A percentile compares a stretch with the other conserved stretches of the same genome.
These are phyloP conservation scores for Thalassiosira profunda DNA, from an alignment of 108 stramenopile species.

Conservation along the genomic window DNA sequence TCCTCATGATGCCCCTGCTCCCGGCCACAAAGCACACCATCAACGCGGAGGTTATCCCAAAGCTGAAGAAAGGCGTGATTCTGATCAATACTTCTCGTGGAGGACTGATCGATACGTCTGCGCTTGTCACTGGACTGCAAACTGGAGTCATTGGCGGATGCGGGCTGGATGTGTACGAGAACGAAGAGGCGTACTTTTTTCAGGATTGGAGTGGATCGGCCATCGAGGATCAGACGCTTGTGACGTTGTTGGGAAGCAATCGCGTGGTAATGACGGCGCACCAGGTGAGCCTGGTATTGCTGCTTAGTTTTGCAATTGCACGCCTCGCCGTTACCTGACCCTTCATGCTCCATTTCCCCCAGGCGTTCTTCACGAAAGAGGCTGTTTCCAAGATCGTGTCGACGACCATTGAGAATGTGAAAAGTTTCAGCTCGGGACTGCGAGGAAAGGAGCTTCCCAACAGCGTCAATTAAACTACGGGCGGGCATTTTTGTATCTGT, in stretches of 20 bases:
- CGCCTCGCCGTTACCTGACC: too few relatives aligned
- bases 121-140: slow-evolving; percentile 63
- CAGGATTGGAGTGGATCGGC: slow-evolving; percentile 69
- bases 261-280: slow-evolving; percentile 67
- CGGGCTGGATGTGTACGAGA: slow-evolving; percentile 82
- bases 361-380: slow-evolving; percentile 87
- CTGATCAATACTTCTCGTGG: slow-evolving; percentile 84
- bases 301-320: too few relatives aligned
- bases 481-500: too few relatives aligned
- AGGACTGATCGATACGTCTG: slow-evolving; percentile 75
- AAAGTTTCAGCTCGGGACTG: slow-evolving; percentile 43
- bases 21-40: slow-evolving; percentile 67
- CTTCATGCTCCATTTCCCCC: too few relatives aligned
- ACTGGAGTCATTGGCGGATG: slow-evolving; percentile 63
- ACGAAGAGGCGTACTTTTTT: slow-evolving; percentile 86
- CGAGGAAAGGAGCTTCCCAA: slow-evolving; percentile 45
- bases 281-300: too few relatives aligned
- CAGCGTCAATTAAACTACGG: too few relatives aligned
- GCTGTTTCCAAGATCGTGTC: slow-evolving; percentile 79
- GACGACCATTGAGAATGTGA: slow-evolving; percentile 69
- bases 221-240: slow-evolving; percentile 54
- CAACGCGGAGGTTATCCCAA: slow-evolving; percentile 48
- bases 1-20: slow-evolving; percentile 80
- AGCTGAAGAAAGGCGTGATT: slow-evolving; percentile 65
- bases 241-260: slow-evolving; percentile 61